Evolutionary conservation across 1,284 basidiomycete species (phyloP).

Genomic region (Heterobasidion parviporum): DNA sequence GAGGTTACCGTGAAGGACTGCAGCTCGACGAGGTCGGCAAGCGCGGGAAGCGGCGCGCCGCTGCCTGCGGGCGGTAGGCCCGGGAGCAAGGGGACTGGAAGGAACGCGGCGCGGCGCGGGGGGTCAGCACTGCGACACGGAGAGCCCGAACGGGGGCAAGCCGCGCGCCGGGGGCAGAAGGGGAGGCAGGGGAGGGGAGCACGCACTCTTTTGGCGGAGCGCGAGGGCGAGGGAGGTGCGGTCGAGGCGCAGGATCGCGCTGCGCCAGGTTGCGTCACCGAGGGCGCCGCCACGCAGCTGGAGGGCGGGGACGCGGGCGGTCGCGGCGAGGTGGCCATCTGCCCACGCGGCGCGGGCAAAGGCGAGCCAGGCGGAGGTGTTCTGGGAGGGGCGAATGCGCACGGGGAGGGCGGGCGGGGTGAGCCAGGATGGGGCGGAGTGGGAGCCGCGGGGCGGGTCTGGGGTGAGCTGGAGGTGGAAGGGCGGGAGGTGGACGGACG

Average conservation of each 20-base stretch:
- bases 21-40: slow-evolving; percentile 52
- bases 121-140: too few species aligned
- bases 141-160: too few species aligned
- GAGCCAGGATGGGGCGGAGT: slow-evolving; percentile 46
- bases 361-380: slow-evolving; percentile 36
- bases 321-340: slow-evolving; percentile 38
- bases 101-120: too few species aligned
- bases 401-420: slow-evolving; percentile 44
- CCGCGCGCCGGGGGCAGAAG: neutral
- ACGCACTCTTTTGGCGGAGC: slow-evolving; percentile 47
- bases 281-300: slow-evolving; percentile 44
- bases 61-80: slow-evolving; percentile 56
- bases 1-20: slow-evolving; percentile 49
- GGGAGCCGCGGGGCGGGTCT: slow-evolving; percentile 32
- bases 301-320: slow-evolving; percentile 31
- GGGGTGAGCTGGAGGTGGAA: slow-evolving; percentile 50
- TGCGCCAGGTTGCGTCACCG: slow-evolving; percentile 36
- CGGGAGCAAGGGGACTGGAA: slow-evolving; percentile 53
- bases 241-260: slow-evolving; percentile 31
- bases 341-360: slow-evolving; percentile 57
- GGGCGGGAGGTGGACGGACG: slow-evolving; percentile 35
- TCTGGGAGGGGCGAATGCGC: slow-evolving; percentile 44
- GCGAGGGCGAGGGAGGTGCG: slow-evolving; percentile 36
- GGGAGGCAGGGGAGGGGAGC: neutral
- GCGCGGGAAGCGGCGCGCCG: slow-evolving; percentile 39